Conservation (phyloP, 1,284 basidiomycete genomes). For the Trichosporon asahii region DNA sequence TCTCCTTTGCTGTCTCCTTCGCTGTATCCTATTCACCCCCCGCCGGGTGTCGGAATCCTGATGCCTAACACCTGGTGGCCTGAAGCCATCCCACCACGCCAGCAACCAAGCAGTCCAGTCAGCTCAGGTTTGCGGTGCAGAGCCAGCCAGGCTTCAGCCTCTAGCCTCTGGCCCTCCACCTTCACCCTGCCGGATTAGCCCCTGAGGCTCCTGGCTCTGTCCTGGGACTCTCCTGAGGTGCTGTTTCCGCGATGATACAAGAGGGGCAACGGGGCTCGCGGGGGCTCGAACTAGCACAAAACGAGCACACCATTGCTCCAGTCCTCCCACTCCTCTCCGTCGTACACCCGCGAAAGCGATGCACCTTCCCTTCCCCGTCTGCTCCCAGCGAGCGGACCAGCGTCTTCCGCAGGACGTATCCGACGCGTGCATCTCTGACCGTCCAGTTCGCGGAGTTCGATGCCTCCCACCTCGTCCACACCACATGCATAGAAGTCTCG, state of each 20-base stretch:
- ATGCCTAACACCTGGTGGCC: neutral
- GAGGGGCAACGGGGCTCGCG: neutral
- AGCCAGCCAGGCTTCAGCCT: neutral
- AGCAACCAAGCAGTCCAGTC: neutral
- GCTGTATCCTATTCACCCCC: too few relatives aligned
- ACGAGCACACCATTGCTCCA: neutral
- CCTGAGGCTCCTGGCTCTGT: neutral
- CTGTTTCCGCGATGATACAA: conserved; percentile 2
- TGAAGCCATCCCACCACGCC: too few relatives aligned
- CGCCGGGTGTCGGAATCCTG: neutral
- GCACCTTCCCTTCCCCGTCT: neutral
- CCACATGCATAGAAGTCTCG: neutral
- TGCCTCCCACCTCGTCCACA: neutral
- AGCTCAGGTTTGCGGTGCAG: neutral
- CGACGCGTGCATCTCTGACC: neutral
- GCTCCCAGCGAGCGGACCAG: neutral
- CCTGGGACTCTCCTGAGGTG: neutral
- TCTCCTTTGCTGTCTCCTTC: neutral
- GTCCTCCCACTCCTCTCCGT: neutral
- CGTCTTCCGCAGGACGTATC: neutral
- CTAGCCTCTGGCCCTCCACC: neutral
- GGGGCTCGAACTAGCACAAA: neutral
- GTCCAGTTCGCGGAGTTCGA: neutral
- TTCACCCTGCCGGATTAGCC: neutral
- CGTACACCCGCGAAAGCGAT: neutral